Conservation (phyloP, 2,329 filamentous ascomycete genomes). For the Trichoderma atroviride region DNA sequence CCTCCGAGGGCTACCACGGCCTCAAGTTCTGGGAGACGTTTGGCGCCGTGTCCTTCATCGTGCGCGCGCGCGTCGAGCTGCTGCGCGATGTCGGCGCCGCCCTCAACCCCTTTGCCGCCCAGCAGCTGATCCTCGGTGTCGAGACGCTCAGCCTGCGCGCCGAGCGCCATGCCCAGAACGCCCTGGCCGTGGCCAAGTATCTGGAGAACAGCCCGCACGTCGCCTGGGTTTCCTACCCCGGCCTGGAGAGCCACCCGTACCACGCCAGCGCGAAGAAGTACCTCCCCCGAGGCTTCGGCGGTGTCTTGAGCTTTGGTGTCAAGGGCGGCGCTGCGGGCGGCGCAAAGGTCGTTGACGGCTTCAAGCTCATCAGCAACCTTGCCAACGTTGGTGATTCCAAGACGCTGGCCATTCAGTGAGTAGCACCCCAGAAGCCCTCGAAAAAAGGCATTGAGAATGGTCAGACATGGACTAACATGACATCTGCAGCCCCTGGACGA, state of each 20-base stretch:
- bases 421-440: background rate
- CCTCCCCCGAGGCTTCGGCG: conserved; percentile 79
- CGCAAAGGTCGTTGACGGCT: conserved; percentile 85
- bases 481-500: conserved; percentile 71
- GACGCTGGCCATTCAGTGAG: conserved; percentile 82
- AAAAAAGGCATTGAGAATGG: background rate
- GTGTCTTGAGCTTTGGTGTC: conserved; percentile 90
- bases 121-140: conserved; percentile 84
- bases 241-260: conserved; percentile 77
- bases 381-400: conserved; percentile 97
- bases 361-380: conserved; percentile 93
- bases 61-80: conserved; percentile 85
- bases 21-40: conserved; percentile 95
- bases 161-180: conserved; percentile 85
- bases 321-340: conserved; percentile 86
- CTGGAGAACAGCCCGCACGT: conserved; percentile 83
- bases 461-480: background rate
- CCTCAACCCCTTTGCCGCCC: conserved; percentile 88
- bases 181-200: conserved; percentile 77
- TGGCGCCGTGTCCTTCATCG: conserved; percentile 77
- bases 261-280: conserved; percentile 86
- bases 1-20: conserved; percentile 85
- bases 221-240: conserved; percentile 91
- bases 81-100: conserved; percentile 81
- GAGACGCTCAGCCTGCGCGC: conserved; percentile 87